Percentiles rank a stretch among this genome's conserved stretches.
These are phyloP conservation scores for Rhodamnia rubescens DNA, from an alignment of 345 rosid genomes.

Conservation along the genomic window DNA sequence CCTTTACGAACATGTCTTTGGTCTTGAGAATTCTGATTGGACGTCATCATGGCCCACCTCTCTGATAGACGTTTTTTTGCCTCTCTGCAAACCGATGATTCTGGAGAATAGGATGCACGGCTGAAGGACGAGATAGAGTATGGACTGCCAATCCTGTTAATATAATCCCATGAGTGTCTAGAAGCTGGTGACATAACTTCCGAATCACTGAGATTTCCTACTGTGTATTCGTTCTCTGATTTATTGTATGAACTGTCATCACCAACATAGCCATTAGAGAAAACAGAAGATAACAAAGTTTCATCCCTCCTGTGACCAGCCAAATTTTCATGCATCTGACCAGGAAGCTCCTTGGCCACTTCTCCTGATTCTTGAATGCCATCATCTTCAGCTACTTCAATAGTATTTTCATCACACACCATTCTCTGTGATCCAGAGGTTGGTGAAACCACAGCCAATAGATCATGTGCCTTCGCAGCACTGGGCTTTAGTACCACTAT, in stretches of 20 bases:
- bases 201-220: conserved; percentile 59
- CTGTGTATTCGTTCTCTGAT: conserved; percentile 47
- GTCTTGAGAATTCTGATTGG: conserved; percentile 44
- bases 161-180: conserved; percentile 86
- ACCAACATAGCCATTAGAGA: conserved; percentile 73
- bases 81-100: conserved; percentile 79
- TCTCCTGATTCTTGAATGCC: conserved; percentile 49
- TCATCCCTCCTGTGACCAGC: conserved; percentile 62
- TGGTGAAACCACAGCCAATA: conserved; percentile 30
- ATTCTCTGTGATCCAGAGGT: conserved; percentile 41
- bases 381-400: conserved; percentile 40
- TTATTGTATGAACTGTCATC: conserved; percentile 81
- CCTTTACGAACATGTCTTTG: conserved; percentile 35
- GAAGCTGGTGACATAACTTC: conserved; percentile 69
- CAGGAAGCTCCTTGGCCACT: conserved; percentile 46
- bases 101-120: conserved; percentile 70
- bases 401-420: conserved; percentile 19
- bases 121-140: conserved; percentile 58
- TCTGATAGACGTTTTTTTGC: conserved; percentile 75
- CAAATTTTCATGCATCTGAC: conserved; percentile 36
- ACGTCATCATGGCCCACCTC: conserved; percentile 92
- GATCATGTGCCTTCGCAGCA: conserved; percentile 43
- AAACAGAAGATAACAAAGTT: conserved; percentile 68
- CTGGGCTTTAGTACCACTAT: conserved; percentile 93
- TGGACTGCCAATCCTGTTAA: conserved; percentile 59